Conservation (phyloP, 352 stramenopile species). For the Globisporangium alternatum region DNA sequence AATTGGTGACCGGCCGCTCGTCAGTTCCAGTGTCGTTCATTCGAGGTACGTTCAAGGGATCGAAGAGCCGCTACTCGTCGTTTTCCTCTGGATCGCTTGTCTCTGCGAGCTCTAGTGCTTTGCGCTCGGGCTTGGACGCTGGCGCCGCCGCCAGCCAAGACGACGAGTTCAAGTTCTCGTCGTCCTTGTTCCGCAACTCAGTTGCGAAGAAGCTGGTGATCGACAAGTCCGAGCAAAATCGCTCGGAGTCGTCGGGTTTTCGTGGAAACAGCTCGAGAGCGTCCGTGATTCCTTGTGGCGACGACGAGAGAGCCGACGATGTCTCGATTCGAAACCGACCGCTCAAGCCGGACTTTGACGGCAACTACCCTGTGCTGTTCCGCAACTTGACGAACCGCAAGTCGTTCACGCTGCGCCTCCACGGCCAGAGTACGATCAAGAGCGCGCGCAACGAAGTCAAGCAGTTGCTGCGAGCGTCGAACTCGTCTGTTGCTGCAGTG, state of each 20-base stretch:
- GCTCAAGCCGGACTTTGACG: constrained; percentile 50
- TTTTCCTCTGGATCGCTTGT: constrained; percentile 29
- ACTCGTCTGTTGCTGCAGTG: constrained; percentile 29
- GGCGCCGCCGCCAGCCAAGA: constrained; percentile 27
- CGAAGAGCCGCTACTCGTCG: constrained; percentile 57
- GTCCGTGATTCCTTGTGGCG: constrained; percentile 52
- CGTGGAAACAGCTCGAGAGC: constrained; percentile 28
- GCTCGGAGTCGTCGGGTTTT: constrained; percentile 7
- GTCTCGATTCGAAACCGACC: constrained; percentile 24
- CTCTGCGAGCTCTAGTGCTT: constrained; percentile 12
- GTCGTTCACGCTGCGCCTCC: constrained; percentile 54
- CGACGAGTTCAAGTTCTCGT: constrained; percentile 65
- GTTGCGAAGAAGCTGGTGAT: constrained; percentile 61
- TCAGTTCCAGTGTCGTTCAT: constrained; percentile 74
- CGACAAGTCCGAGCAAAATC: constrained; percentile 38
- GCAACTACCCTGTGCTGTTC: constrained; percentile 59
- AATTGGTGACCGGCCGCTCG: constrained; percentile 41
- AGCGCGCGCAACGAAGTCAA: constrained; percentile 58
- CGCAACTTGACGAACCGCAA: constrained; percentile 71
- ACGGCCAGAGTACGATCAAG: constrained; percentile 50
- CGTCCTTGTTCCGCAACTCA: constrained; percentile 54
- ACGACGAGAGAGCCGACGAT: constrained; percentile 41
- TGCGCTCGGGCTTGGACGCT: constrained; percentile 20
- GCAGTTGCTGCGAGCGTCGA: constrained; percentile 47
- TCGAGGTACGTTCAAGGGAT: constrained; percentile 70